A percentile compares a stretch with the other conserved stretches of the same genome.
phyloP scores from a whole-genome alignment of 2,329 filamentous ascomycete species.

The Hyphodiscus sp. region DNA sequence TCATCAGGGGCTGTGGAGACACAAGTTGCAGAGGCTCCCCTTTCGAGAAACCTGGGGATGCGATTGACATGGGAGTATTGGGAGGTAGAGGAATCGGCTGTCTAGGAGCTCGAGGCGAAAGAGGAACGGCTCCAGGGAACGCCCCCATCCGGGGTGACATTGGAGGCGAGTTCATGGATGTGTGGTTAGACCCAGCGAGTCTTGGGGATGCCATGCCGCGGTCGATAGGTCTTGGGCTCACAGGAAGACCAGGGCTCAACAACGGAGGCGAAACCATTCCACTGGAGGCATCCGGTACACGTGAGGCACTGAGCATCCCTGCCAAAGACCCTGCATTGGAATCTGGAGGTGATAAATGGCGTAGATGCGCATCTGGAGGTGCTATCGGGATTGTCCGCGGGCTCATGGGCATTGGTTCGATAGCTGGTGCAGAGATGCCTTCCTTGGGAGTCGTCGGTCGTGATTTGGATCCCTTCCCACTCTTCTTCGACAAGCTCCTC shows the following conservation, averaged over 20 bases:
- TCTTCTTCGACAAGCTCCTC: slow-evolving; percentile 69
- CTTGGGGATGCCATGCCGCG: slow-evolving; percentile 53
- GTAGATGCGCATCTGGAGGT: slow-evolving; percentile 27
- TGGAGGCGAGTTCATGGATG: slow-evolving; percentile 55
- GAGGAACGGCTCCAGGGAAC: slow-evolving; percentile 45
- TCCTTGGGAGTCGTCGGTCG: slow-evolving; percentile 36
- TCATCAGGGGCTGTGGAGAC: slow-evolving; percentile 37
- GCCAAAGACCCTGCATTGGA: slow-evolving; percentile 42
- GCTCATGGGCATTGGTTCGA: slow-evolving; percentile 34
- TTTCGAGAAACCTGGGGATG: slow-evolving; percentile 35
- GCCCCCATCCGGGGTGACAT: slow-evolving; percentile 53
- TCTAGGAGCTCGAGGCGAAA: slow-evolving; percentile 68
- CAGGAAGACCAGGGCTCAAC: slow-evolving; percentile 53
- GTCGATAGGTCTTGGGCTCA: slow-evolving; percentile 50
- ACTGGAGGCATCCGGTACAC: not conserved
- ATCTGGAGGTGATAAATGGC: slow-evolving; percentile 30
- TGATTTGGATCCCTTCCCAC: slow-evolving; percentile 46
- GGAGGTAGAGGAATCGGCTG: slow-evolving; percentile 68
- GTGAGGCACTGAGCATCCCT: slow-evolving; percentile 39
- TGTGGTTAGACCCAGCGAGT: slow-evolving; percentile 36
- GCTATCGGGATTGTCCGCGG: slow-evolving; percentile 31
- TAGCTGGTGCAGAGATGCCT: slow-evolving; percentile 20
- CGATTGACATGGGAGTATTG: slow-evolving; percentile 59
- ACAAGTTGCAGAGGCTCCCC: slow-evolving; percentile 30
- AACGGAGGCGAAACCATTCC: slow-evolving; percentile 37